These are phyloP conservation scores for Spiromastix sp. DNA, from an alignment of 2,329 filamentous ascomycete genomes.

Conservation along the genomic window DNA sequence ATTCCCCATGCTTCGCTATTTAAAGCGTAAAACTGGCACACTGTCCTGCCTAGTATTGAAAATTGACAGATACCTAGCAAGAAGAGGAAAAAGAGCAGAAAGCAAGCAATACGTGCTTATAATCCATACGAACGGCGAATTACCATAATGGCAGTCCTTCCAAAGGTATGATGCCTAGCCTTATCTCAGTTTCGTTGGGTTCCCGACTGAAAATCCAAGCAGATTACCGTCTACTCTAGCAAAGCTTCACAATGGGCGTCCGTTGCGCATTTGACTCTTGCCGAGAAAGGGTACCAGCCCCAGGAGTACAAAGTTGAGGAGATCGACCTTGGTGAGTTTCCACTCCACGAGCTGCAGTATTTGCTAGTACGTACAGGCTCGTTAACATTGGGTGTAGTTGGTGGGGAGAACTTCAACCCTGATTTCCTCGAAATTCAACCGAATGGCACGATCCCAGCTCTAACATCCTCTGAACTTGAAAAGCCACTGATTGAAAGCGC, in stretches of 20 bases:
- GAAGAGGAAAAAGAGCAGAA: no score
- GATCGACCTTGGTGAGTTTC: conserved; percentile 7
- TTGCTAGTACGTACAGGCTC: neutral
- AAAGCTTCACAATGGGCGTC: conserved; percentile 9
- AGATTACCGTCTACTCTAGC: conserved; percentile 9
- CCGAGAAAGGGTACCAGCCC: conserved; percentile 8
- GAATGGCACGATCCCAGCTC: conserved; percentile 9
- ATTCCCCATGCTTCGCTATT: no score
- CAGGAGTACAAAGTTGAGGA: conserved; percentile 6
- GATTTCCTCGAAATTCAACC: conserved; percentile 9
- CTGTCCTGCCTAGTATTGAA: no score
- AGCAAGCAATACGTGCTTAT: no score
- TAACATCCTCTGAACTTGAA: conserved; percentile 6
- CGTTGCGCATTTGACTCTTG: conserved; percentile 8
- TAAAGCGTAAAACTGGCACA: no score
- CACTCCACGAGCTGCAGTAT: neutral
- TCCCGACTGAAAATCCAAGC: neutral
- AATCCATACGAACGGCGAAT: no score
- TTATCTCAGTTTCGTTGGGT: neutral
- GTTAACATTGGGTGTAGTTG: neutral
- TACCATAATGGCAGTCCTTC: neutral
- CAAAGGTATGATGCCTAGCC: neutral
- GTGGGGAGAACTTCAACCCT: conserved; percentile 8
- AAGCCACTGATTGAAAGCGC: conserved; percentile 8
- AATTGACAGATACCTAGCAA: no score